Evolutionary conservation across 2,329 filamentous ascomycete genomes (phyloP), one percentile per base, ranked within the genome.

Genomic region (Aspergillus piperis): DNA sequence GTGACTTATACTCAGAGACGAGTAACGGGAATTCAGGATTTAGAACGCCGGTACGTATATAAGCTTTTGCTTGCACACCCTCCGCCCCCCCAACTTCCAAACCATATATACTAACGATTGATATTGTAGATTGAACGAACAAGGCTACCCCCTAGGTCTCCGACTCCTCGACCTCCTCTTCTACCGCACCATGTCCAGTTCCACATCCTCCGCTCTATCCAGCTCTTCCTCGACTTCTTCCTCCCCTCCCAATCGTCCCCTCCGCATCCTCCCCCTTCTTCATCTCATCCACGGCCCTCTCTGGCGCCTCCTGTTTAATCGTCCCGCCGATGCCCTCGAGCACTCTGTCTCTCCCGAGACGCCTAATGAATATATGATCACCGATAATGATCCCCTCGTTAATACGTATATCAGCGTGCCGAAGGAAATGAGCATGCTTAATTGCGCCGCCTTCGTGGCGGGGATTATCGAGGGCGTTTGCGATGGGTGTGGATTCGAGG

Each of bases 291-390:
- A 96, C 75, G 92, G 92, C 64, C 90, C 89, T 58, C 84, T 97
- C 58, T 99, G 94, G 90, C 88, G 90, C 67, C 90, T 96, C 77
- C 89, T 99, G 52, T 99, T 99, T 77, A 88, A 87, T 39, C 90
- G 94, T 1, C 89, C 93, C 58, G 95, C 95, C 27, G 94, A 98
- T 79, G 90, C 92, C 17, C 87, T 99, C 60, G 95, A 99, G 80
- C 93, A 95, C 79, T 91, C 88, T 61, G 88, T 88, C 57, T 89
- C 91, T 70, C 88, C 90, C 8, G 86, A 88, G 56, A 94, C 92
- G 55, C 89, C 91, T 8, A 92, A 95, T 69, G 94, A 98, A 81
- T 99, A 98, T 82, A 98, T 99, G 94, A 95, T 99, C 70, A 91
- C 93, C 70, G 95, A 99, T 80, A 98, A 99, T 78, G 95, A 98